These are phyloP conservation scores for Huntiella abstrusa DNA, from an alignment of 2,329 filamentous ascomycete genomes.

Conservation along the genomic window DNA sequence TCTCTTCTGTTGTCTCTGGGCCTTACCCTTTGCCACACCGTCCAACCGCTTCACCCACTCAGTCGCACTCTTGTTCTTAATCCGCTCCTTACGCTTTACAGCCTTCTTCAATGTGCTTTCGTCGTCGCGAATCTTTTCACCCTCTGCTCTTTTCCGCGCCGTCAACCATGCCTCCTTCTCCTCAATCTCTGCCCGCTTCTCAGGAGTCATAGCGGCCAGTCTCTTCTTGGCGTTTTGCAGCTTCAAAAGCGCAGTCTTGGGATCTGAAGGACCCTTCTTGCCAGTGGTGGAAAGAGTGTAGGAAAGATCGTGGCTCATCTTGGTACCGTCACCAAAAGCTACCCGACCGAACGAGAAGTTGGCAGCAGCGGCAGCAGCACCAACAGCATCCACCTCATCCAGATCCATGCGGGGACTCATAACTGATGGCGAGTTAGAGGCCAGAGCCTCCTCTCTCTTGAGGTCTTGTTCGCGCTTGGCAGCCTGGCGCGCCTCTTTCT, in stretches of 20 bases:
- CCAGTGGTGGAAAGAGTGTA: slow-evolving; percentile 34
- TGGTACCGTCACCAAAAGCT: slow-evolving; percentile 72
- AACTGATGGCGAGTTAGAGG: slow-evolving; percentile 41
- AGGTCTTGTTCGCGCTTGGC: slow-evolving; percentile 64
- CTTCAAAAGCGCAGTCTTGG: slow-evolving; percentile 68
- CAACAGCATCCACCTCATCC: slow-evolving; percentile 18
- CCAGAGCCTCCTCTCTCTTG: slow-evolving; percentile 43
- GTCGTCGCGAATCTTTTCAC: slow-evolving; percentile 77
- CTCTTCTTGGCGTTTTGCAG: slow-evolving; percentile 74
- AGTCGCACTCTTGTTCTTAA: slow-evolving; percentile 79
- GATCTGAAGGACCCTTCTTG: slow-evolving; percentile 67
- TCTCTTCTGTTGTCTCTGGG: slow-evolving; percentile 64
- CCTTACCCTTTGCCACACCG: slow-evolving; percentile 55
- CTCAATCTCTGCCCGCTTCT: slow-evolving; percentile 68
- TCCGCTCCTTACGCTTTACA: slow-evolving; percentile 75
- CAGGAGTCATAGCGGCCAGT: slow-evolving; percentile 53
- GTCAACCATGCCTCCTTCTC: slow-evolving; percentile 92
- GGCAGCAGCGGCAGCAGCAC: slow-evolving; percentile 13
- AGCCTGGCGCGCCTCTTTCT: slow-evolving; percentile 63
- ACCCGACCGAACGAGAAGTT: slow-evolving; percentile 80
- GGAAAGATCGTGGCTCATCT: slow-evolving; percentile 55
- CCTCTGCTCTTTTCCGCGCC: slow-evolving; percentile 72
- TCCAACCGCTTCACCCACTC: slow-evolving; percentile 64
- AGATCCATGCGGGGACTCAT: slow-evolving; percentile 36
- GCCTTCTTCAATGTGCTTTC: slow-evolving; percentile 80